Evolutionary conservation across 2,329 filamentous ascomycete genomes (phyloP), one percentile per base, ranked within the genome.

Genomic region (Chaetomium sp.): DNA sequence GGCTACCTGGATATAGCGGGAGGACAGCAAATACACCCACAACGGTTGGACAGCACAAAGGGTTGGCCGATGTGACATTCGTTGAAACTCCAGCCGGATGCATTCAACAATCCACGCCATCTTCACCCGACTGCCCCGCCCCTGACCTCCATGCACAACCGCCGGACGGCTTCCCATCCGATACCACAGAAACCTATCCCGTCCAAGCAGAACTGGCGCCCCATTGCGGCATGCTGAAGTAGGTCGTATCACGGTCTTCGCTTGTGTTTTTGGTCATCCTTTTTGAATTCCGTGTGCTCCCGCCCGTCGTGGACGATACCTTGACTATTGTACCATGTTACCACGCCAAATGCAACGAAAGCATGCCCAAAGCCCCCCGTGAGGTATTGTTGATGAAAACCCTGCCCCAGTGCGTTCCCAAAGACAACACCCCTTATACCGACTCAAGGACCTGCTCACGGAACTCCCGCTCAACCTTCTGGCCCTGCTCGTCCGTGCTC

Each of bases 381-480:
- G 68, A 73, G 72, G 71, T 73, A 72, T 67, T 69, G 67, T 64
- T 67, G 61, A 68, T 66, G 62, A 69, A 69, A 69, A 66, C 65
- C 67, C 60, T 66, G 69, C 72, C 72, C 70, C 73, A 71, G 58
- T 72, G 72, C 72, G 71, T 70, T 72, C 70, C 72, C 72, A 70
- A 70, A 70, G 69, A 67, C 67, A 70, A 68, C 59, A 67, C 68
- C 71, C 70, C 80, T 91, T 90, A 97, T 79, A 97, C 94, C 75
- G 84, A 85, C 75, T 95, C 89, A 69, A 96, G 84, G 71, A 96
- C 90, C 71, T 82, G 84, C 86, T 99, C 92, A 89, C 96, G 96
- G 88, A 97, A 99, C 80, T 99, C 92, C 73, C 91, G 82, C 85
- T 97, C 94, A 67, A 95, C 89, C 89, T 96, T 97, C 79, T 96